Percentiles rank a stretch among this genome's conserved stretches.
Conservation (phyloP, 495 filamentous ascomycete genomes). For the Halenospora varia region DNA sequence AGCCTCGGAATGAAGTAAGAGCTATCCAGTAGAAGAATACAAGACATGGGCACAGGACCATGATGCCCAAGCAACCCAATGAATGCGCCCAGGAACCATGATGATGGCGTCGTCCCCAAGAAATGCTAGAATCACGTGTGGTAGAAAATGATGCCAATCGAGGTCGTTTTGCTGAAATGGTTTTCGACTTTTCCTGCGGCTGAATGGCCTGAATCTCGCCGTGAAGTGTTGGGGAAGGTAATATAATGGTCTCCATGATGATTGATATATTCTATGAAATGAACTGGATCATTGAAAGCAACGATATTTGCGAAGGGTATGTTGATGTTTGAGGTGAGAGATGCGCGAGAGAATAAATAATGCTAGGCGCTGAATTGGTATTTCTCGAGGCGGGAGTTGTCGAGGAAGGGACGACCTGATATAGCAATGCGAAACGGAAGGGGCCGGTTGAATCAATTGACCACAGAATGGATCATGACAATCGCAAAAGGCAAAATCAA, state of each 20-base stretch:
- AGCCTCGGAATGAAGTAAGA: conserved; percentile 15
- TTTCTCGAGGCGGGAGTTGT: too few species aligned
- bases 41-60: conserved; percentile 12
- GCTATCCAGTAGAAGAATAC: conserved; percentile 20
- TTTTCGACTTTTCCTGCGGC: not conserved
- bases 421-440: too few species aligned
- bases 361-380: too few species aligned
- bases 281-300: too few species aligned
- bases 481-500: too few species aligned
- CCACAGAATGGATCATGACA: too few species aligned
- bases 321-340: too few species aligned
- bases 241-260: conserved; percentile 18
- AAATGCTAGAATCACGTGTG: conserved; percentile 18
- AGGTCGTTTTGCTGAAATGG: conserved; percentile 5
- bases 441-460: too few species aligned
- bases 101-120: conserved; percentile 20
- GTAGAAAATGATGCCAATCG: conserved; percentile 15
- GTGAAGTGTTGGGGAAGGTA: conserved; percentile 11
- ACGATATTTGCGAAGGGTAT: too few species aligned
- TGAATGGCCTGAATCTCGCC: not conserved
- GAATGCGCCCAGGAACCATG: conserved; percentile 20
- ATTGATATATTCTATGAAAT: too few species aligned
- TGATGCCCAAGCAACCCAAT: conserved; percentile 16
- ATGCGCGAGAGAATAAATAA: too few species aligned
- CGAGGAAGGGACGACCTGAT: too few species aligned